Percentiles rank a stretch among this genome's conserved stretches.
Evolutionary conservation across 306 rosid species (phyloP).

Genomic region (Casuarina glauca): DNA sequence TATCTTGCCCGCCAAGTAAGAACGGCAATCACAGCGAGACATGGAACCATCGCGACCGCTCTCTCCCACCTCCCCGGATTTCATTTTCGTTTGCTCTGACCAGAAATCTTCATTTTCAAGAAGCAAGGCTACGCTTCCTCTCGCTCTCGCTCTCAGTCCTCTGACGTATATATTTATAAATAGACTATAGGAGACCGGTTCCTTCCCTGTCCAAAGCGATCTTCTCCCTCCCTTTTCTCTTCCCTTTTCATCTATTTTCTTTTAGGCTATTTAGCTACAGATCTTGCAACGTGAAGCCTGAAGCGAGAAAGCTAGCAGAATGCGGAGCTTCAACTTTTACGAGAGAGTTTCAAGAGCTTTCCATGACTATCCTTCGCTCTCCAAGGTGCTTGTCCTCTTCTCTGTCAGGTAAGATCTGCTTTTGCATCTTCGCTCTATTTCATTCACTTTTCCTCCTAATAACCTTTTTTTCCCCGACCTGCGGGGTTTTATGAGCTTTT

Average conservation of each 20-base stretch:
- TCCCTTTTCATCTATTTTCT: neutral
- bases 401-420: conserved; percentile 56
- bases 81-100: neutral
- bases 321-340: conserved; percentile 44
- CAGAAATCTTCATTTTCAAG: neutral
- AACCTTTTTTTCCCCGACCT: neutral
- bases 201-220: neutral
- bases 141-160: neutral
- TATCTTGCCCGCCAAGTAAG: conserved; percentile 49
- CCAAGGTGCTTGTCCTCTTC: conserved; percentile 61
- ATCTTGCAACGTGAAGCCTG: conserved; percentile 11
- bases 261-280: conserved; percentile 27
- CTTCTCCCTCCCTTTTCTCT: neutral
- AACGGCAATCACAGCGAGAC: conserved; percentile 11
- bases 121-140: neutral
- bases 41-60: conserved; percentile 1
- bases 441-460: neutral
- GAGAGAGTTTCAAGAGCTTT: conserved; percentile 50
- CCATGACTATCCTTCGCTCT: conserved; percentile 47
- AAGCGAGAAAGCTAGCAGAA: conserved; percentile 5
- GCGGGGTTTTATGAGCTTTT: neutral
- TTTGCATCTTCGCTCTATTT: neutral
- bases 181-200: neutral
- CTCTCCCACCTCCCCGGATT: conserved; percentile 38
- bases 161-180: neutral